Percentiles rank a stretch among this genome's conserved stretches.
Conservation (phyloP, 192 early-diverging fungal genomes). For the Coemansia sp. region DNA sequence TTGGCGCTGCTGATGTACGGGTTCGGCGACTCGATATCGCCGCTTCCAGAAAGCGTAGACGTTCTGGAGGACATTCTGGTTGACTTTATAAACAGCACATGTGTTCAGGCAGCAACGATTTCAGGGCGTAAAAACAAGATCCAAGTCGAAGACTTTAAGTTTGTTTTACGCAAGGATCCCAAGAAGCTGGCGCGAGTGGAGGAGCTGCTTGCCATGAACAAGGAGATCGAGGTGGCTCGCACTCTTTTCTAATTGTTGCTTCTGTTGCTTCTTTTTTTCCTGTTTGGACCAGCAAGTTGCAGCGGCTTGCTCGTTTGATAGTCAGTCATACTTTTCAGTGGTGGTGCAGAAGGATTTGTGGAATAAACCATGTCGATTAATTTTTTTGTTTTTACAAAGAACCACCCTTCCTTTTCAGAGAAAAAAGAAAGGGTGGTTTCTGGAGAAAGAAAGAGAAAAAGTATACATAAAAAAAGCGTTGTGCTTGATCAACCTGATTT, state of each 20-base stretch:
- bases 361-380: not conserved
- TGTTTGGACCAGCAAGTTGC: no score
- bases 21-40: constrained; percentile 40
- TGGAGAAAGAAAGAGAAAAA: not conserved
- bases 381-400: constrained; percentile 6
- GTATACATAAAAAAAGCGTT: not conserved
- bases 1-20: constrained; percentile 50
- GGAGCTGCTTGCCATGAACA: constrained; percentile 52
- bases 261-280: not conserved
- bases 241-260: constrained; percentile 19
- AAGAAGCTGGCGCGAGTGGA: constrained; percentile 54
- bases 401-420: not conserved
- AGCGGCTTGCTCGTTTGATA: no score
- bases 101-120: constrained; percentile 42
- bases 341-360: no score
- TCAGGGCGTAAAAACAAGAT: constrained; percentile 32
- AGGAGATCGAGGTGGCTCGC: constrained; percentile 49
- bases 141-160: constrained; percentile 50
- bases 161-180: constrained; percentile 51
- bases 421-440: not conserved
- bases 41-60: constrained; percentile 43
- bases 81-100: constrained; percentile 50
- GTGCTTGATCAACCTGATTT: not conserved
- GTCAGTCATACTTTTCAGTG: no score
- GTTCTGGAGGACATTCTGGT: constrained; percentile 53